These are phyloP conservation scores for Mycosphaerella arachidis DNA, from an alignment of 2,329 filamentous ascomycete genomes.

Conservation along the genomic window DNA sequence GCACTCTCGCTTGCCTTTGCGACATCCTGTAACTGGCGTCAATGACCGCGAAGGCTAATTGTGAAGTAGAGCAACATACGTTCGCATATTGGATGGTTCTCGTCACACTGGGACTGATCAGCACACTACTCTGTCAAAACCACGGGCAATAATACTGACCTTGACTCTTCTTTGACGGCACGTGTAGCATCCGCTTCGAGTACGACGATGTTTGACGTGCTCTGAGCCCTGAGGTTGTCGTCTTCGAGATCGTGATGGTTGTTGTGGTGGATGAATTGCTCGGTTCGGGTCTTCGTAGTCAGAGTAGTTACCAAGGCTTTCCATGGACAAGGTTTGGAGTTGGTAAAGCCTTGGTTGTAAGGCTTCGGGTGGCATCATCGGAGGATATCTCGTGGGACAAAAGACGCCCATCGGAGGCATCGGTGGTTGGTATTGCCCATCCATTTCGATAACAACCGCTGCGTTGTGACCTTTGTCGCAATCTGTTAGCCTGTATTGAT, in stretches of 20 bases:
- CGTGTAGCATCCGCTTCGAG: conserved; percentile 88
- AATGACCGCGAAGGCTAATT: not conserved
- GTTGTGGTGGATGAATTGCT: conserved; percentile 23
- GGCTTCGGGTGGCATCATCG: conserved; percentile 28
- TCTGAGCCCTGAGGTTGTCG: conserved; percentile 44
- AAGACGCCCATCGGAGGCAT: conserved; percentile 29
- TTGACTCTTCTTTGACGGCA: conserved; percentile 85
- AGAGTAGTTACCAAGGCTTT: conserved; percentile 31
- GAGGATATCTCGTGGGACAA: conserved; percentile 29
- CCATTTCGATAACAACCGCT: conserved; percentile 21
- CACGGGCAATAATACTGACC: conserved; percentile 35
- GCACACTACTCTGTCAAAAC: conserved; percentile 1
- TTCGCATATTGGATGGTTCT: conserved; percentile 81
- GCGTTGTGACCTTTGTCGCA: conserved; percentile 4
- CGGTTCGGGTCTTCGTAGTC: conserved; percentile 30
- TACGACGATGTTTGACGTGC: conserved; percentile 86
- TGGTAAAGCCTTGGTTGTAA: conserved; percentile 28
- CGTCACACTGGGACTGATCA: conserved; percentile 67
- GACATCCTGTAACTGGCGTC: conserved; percentile 59
- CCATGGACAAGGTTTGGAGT: conserved; percentile 31
- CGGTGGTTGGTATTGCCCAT: conserved; percentile 27
- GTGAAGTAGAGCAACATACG: conserved; percentile 39
- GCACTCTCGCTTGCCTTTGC: conserved; percentile 87
- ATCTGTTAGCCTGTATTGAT: conserved; percentile 18
- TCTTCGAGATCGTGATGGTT: conserved; percentile 25